Percentiles rank a stretch among this genome's conserved stretches.
Conservation (phyloP, 306 rosid genomes). For the Pueraria montana region DNA sequence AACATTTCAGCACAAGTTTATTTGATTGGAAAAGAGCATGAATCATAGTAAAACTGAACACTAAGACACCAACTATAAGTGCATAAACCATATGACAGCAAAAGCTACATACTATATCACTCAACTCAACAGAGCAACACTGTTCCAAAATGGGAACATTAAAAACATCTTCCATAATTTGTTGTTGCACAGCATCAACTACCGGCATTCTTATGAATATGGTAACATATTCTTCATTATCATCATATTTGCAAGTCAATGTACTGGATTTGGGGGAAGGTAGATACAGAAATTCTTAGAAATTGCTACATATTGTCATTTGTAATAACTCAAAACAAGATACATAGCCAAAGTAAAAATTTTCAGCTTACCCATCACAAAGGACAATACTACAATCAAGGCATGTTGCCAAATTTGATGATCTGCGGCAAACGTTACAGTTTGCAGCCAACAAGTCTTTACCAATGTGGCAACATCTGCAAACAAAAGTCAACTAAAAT, state of each 20-base stretch:
- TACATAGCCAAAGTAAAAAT: conserved; percentile 35
- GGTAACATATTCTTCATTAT: conserved; percentile 2
- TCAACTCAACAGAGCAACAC: conserved; percentile 26
- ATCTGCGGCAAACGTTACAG: conserved; percentile 72
- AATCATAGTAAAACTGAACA: background rate
- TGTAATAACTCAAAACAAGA: conserved; percentile 21
- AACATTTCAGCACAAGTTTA: conserved; percentile 28
- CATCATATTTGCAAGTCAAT: background rate
- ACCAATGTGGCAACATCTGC: conserved; percentile 85
- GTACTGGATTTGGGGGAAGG: background rate
- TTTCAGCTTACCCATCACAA: conserved; percentile 79
- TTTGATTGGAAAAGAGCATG: background rate
- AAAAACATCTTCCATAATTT: conserved; percentile 34
- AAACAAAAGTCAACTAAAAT: conserved; percentile 40
- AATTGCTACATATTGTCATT: background rate
- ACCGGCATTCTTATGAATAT: conserved; percentile 28
- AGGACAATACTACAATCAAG: conserved; percentile 72
- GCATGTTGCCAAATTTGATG: conserved; percentile 81
- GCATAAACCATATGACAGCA: conserved; percentile 37
- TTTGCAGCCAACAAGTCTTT: conserved; percentile 59
- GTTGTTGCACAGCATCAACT: conserved; percentile 22
- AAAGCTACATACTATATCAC: conserved; percentile 36
- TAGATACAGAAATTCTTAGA: conserved; percentile 16
- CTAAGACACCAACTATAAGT: conserved; percentile 24
- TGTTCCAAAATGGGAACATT: background rate